phyloP scores from a whole-genome alignment of 2,329 filamentous ascomycete genomes.

The Cladosporium sp. region DNA sequence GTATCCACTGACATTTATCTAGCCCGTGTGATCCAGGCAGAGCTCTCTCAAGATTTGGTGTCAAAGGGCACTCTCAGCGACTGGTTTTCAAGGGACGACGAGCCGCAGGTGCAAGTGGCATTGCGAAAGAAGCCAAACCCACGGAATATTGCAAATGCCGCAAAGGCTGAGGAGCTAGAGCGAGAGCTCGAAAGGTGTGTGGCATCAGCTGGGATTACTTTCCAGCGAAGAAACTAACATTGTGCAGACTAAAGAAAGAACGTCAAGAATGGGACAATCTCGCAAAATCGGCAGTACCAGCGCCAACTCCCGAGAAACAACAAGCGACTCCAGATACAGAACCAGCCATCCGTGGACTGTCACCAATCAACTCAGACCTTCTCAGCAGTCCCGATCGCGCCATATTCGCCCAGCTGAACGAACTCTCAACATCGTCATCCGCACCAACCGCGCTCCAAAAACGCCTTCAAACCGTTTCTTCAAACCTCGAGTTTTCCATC shows the following conservation, averaged over 20 bases:
- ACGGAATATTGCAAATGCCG: slow-evolving; percentile 76
- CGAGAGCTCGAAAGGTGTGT: slow-evolving; percentile 74
- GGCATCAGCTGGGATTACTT: slow-evolving; percentile 3
- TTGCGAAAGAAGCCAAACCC: slow-evolving; percentile 84
- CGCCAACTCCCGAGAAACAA: slow-evolving; percentile 6
- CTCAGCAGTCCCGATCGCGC: slow-evolving; percentile 27
- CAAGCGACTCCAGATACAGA: slow-evolving; percentile 10
- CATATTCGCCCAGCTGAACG: slow-evolving; percentile 25
- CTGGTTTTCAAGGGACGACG: slow-evolving; percentile 74
- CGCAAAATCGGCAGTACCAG: slow-evolving; percentile 52
- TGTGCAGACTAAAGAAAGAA: slow-evolving; percentile 70
- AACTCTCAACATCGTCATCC: slow-evolving; percentile 34
- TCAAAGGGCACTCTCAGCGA: slow-evolving; percentile 80
- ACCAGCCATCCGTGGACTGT: slow-evolving; percentile 20
- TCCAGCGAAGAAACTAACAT: slow-evolving; percentile 6
- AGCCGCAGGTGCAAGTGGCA: slow-evolving; percentile 31
- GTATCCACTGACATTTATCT: slow-evolving; percentile 44
- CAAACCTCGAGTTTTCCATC: slow-evolving; percentile 70
- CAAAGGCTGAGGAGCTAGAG: slow-evolving; percentile 77
- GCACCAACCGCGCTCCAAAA: slow-evolving; percentile 26
- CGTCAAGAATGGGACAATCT: slow-evolving; percentile 78
- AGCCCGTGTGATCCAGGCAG: slow-evolving; percentile 92
- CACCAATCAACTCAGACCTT: slow-evolving; percentile 25
- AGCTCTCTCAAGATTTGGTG: slow-evolving; percentile 81
- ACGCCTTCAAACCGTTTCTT: slow-evolving; percentile 48